Base-by-base conservation (phyloP, 768 basidiomycete genomes). In the Collybiopsis luxurians region DNA sequence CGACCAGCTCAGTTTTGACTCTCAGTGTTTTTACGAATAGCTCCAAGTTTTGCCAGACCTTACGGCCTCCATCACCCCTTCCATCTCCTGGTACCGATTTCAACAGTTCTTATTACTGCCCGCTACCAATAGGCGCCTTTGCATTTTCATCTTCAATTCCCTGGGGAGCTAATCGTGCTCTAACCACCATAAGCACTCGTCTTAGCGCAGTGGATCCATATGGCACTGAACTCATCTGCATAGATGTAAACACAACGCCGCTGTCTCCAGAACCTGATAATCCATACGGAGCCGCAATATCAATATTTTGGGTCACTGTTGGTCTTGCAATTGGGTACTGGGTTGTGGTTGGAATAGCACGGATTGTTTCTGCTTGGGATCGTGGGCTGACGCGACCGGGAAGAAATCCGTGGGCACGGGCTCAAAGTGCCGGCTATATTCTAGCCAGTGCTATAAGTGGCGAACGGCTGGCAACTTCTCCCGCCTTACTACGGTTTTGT, bases 381-480 rank as follows among this genome's bases (percentile, higher is more conserved):
- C 79, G 92, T 59, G 89, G 89, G 34, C 72, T 80, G 13, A 73
- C 82, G 40, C 75, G 86, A 65, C 77, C 81, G 28, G 82, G 82
- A 40, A 73, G 78, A 31, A 82, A 87, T 27, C 57, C 87, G 53
- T 85, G 90, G 87, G 72, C 84, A 44, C 80, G 87, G 65, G 77
- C 90, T 13, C 88, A 95, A 66, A 90, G 90, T 71, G 85, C 84
- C 7, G 92, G 95, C 5, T 92, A 92, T 63, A 87, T 98, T 63
- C 73, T 96, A 39, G 90, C 93, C 19, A 95, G 95, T 71, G 93
- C 95, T 0, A 84, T 96, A 62, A 95, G 94, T 55, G 97, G 96
- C 4, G 94, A 95, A 68, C 81, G 90, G 36, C 77, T 98, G 36
- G 85, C 92, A 3, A 82, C 86, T 24, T 89, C 88, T 19, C 92